phyloP scores from a whole-genome alignment of 495 filamentous ascomycete genomes.

The Aspergillus funiculosus region DNA sequence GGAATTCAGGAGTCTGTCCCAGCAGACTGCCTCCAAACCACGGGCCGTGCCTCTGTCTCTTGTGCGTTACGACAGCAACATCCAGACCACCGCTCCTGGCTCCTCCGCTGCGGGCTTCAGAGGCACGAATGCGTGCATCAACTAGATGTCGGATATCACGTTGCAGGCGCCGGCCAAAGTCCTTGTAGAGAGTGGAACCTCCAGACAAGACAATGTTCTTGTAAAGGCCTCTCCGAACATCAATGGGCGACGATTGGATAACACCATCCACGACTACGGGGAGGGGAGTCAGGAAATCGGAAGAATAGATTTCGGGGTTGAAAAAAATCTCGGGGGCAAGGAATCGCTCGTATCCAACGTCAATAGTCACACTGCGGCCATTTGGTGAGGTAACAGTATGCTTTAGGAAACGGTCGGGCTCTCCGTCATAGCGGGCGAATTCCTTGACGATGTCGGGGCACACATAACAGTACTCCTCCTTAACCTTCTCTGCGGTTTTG shows the following conservation, averaged over 20 bases:
- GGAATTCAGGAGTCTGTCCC: slow-evolving; percentile 97
- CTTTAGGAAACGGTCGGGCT: slow-evolving; percentile 83
- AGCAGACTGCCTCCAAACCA: slow-evolving; percentile 97
- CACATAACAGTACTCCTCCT: slow-evolving; percentile 97
- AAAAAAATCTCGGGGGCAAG: slow-evolving; percentile 98
- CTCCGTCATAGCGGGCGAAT: slow-evolving; percentile 84
- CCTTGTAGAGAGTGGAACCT: slow-evolving; percentile 94
- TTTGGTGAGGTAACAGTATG: slow-evolving; percentile 83
- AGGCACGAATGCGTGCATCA: slow-evolving; percentile 82
- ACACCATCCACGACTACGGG: slow-evolving; percentile 92
- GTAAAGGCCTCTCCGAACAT: slow-evolving; percentile 93
- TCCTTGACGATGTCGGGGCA: slow-evolving; percentile 98
- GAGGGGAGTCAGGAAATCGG: slow-evolving; percentile 93
- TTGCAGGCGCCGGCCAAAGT: slow-evolving; percentile 92
- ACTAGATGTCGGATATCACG: slow-evolving; percentile 94
- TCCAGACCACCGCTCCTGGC: slow-evolving; percentile 78
- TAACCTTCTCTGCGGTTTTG: slow-evolving; percentile 95
- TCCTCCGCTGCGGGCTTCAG: slow-evolving; percentile 83
- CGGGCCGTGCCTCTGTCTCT: slow-evolving; percentile 90
- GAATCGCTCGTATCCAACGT: slow-evolving; percentile 97
- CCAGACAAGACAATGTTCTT: slow-evolving; percentile 99
- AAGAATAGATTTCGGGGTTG: slow-evolving; percentile 98
- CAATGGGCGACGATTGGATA: slow-evolving; percentile 95
- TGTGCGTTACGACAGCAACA: slow-evolving; percentile 93
- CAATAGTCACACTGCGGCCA: slow-evolving; percentile 74